Percentiles rank a stretch among this genome's conserved stretches.
phyloP scores from a whole-genome alignment of 805 yeast genomes.

The Maudiozyma serrabonitensis region DNA sequence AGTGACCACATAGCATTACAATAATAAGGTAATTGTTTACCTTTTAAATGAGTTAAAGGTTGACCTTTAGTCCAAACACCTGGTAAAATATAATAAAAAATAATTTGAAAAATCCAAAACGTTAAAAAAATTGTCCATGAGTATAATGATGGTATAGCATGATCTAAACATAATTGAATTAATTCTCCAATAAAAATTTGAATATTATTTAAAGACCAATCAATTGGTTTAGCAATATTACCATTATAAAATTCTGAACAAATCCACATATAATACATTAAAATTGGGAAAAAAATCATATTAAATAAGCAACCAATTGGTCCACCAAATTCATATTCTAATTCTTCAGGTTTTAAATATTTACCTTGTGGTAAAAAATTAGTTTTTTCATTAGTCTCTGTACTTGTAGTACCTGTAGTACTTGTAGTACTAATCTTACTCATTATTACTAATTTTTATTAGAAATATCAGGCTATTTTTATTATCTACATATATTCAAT shows the following conservation, averaged over 20 bases:
- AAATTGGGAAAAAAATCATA: conserved; percentile 83
- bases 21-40: conserved; percentile 76
- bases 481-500: no score
- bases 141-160: conserved; percentile 48
- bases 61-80: conserved; percentile 94
- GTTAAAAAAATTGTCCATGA: conserved; percentile 64
- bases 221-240: conserved; percentile 59
- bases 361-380: conserved; percentile 29
- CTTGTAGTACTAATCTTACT: not conserved
- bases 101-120: conserved; percentile 57
- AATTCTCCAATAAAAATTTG: conserved; percentile 24
- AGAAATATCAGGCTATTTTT: no score
- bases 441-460: not conserved
- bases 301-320: conserved; percentile 79
- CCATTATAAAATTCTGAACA: conserved; percentile 75
- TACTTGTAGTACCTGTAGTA: no score
- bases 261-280: conserved; percentile 96
- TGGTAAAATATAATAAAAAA: conserved; percentile 75
- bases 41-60: conserved; percentile 71
- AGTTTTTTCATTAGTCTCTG: not conserved
- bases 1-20: conserved; percentile 87
- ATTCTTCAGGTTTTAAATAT: conserved; percentile 38
- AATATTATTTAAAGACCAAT: conserved; percentile 34
- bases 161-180: conserved; percentile 31
- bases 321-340: conserved; percentile 90